Percentiles rank a stretch among this genome's conserved stretches.
Evolutionary conservation across 2,329 filamentous ascomycete genomes (phyloP).

Genomic region (Ceratocystis papillata): DNA sequence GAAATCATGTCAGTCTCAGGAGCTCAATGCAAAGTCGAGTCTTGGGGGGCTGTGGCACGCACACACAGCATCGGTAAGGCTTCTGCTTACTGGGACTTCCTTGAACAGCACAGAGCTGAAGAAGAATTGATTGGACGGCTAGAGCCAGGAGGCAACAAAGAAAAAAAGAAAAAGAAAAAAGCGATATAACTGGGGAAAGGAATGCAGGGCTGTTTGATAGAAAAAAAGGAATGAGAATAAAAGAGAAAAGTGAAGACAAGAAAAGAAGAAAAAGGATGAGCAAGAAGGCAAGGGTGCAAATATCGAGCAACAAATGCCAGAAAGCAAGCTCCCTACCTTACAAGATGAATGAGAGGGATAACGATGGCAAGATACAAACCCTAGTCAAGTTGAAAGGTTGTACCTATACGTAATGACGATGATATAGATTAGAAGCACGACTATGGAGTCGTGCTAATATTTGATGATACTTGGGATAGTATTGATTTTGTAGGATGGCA

Average conservation of each 20-base stretch:
- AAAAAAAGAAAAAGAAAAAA: slow-evolving; percentile 11
- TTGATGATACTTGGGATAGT: slow-evolving; percentile 1
- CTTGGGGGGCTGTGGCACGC: slow-evolving; percentile 4
- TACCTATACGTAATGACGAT: not conserved
- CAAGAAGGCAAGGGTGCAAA: slow-evolving; percentile 7
- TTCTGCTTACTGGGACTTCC: slow-evolving; percentile 10
- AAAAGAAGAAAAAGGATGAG: slow-evolving; percentile 3
- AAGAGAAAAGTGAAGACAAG: slow-evolving; percentile 4
- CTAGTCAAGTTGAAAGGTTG: not conserved
- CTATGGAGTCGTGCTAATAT: not conserved
- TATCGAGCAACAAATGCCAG: slow-evolving; percentile 5
- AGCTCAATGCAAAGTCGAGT: slow-evolving; percentile 9
- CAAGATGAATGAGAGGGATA: not conserved
- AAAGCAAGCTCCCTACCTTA: not conserved
- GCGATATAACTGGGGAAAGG: not conserved
- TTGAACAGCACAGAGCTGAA: slow-evolving; percentile 8
- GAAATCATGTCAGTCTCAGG: not conserved
- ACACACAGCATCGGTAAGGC: slow-evolving; percentile 10
- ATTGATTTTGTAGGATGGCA: slow-evolving; percentile 10
- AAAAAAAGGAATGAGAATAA: slow-evolving; percentile 7
- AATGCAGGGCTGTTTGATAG: slow-evolving; percentile 7
- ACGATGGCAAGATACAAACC: not conserved
- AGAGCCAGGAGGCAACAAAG: not conserved
- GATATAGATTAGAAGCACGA: not conserved
- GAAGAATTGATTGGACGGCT: slow-evolving; percentile 10